These are phyloP conservation scores for Lodderomyces elongisporus DNA, from an alignment of 1,139 yeast genomes.

Conservation along the genomic window DNA sequence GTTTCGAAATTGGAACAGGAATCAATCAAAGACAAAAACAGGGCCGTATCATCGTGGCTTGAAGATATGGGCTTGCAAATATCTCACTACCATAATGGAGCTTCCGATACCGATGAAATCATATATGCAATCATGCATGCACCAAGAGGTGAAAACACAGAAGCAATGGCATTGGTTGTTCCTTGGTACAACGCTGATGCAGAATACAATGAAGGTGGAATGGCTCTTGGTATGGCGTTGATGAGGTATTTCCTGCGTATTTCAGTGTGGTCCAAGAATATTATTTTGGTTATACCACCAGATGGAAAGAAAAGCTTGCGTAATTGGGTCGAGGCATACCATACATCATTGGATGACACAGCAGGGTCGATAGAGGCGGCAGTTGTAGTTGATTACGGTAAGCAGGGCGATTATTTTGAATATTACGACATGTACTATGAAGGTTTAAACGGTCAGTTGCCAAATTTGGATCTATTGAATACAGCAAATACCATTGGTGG, in stretches of 20 bases:
- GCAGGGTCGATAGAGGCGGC: slow-evolving; percentile 98
- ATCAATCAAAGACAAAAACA: slow-evolving; percentile 35
- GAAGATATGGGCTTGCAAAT: slow-evolving; percentile 70
- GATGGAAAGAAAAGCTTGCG: slow-evolving; percentile 68
- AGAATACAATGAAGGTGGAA: slow-evolving; percentile 72
- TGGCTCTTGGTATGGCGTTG: slow-evolving; percentile 66
- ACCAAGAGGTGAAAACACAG: slow-evolving; percentile 94
- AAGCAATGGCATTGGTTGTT: slow-evolving; percentile 85
- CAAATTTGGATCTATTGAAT: slow-evolving; percentile 85
- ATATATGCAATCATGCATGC: slow-evolving; percentile 86
- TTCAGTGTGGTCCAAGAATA: slow-evolving; percentile 95
- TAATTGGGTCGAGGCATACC: slow-evolving; percentile 93
- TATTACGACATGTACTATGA: slow-evolving; percentile 73
- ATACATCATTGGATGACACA: slow-evolving; percentile 74
- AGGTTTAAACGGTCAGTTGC: slow-evolving; percentile 93
- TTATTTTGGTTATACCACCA: slow-evolving; percentile 77
- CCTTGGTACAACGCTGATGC: slow-evolving; percentile 71
- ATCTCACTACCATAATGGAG: slow-evolving; percentile 38
- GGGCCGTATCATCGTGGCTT: slow-evolving; percentile 54
- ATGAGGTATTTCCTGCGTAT: slow-evolving; percentile 76
- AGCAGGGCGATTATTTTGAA: slow-evolving; percentile 60
- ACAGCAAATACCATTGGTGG: slow-evolving; percentile 66
- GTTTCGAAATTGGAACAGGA: slow-evolving; percentile 34
- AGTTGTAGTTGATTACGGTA: slow-evolving; percentile 73
- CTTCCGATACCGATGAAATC: slow-evolving; percentile 42